These are phyloP conservation scores for Helicocarpus griseus DNA, from an alignment of 2,329 filamentous ascomycete genomes.

Conservation along the genomic window DNA sequence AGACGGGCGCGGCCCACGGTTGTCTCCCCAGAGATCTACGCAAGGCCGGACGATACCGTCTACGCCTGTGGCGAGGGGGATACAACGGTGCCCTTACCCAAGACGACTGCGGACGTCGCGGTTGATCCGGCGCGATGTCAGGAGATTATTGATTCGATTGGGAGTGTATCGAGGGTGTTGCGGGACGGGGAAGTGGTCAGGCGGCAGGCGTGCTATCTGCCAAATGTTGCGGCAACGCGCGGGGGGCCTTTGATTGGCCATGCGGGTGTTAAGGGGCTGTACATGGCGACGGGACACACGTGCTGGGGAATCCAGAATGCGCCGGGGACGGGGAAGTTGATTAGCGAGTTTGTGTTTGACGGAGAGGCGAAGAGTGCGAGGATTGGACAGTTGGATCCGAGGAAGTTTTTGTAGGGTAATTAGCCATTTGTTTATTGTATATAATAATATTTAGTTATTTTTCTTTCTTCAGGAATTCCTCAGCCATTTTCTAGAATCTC, in stretches of 20 bases:
- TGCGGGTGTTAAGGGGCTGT: slow-evolving; percentile 62
- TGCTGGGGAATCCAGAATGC: slow-evolving; percentile 99
- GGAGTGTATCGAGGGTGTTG: slow-evolving; percentile 47
- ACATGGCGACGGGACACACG: slow-evolving; percentile 81
- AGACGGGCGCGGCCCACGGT: slow-evolving; percentile 43
- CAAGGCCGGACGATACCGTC: slow-evolving; percentile 75
- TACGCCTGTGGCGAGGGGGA: slow-evolving; percentile 95
- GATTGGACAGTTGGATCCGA: slow-evolving; percentile 57
- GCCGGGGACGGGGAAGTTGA: slow-evolving; percentile 72
- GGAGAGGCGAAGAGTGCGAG: slow-evolving; percentile 59
- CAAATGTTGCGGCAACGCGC: slow-evolving; percentile 50
- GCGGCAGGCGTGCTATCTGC: slow-evolving; percentile 88
- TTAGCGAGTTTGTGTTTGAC: slow-evolving; percentile 71
- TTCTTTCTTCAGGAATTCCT: no score
- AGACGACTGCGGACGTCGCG: slow-evolving; percentile 63
- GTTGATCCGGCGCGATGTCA: slow-evolving; percentile 69
- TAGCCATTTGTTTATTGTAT: background rate
- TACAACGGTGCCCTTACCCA: slow-evolving; percentile 60
- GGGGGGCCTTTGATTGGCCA: slow-evolving; percentile 70
- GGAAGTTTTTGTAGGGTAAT: slow-evolving; percentile 40
- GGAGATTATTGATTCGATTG: slow-evolving; percentile 73
- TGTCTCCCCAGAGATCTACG: slow-evolving; percentile 87
- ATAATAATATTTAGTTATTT: no score
- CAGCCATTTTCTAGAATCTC: no score
- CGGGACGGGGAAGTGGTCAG: slow-evolving; percentile 58